phyloP scores from a whole-genome alignment of 208 protist genomes.

The Trypanosoma cruzi region DNA sequence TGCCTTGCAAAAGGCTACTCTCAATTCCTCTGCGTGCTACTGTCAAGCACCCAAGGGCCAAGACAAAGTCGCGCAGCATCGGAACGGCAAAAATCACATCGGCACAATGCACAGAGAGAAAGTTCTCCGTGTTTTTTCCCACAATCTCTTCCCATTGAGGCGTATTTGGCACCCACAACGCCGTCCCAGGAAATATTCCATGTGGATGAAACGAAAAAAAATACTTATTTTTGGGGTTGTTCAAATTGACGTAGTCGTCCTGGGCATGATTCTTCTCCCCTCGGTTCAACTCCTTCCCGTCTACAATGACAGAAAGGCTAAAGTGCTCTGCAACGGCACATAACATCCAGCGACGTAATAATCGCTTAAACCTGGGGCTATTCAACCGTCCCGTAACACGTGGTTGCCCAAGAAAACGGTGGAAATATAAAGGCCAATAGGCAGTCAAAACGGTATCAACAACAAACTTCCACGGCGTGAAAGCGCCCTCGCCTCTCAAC shows the following conservation, averaged over 20 bases:
- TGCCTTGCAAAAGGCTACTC: constrained; percentile 37
- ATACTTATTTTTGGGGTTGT: constrained; percentile 62
- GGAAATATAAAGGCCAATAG: constrained; percentile 78
- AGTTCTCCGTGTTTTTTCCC: constrained; percentile 37
- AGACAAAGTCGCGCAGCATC: constrained; percentile 59
- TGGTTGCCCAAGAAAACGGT: constrained; percentile 51
- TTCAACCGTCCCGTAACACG: constrained; percentile 60
- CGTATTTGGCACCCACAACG: constrained; percentile 43
- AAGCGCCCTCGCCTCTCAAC: constrained; percentile 30
- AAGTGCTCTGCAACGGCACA: constrained; percentile 65
- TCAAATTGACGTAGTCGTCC: constrained; percentile 37
- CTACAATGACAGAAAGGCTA: constrained; percentile 39
- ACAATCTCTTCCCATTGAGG: constrained; percentile 40
- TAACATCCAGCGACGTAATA: constrained; percentile 66
- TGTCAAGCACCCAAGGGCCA: constrained; percentile 43
- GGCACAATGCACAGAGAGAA: constrained; percentile 54
- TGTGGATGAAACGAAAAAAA: constrained; percentile 79
- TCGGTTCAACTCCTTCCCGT: neutral
- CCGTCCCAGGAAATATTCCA: constrained; percentile 71
- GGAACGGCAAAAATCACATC: constrained; percentile 70
- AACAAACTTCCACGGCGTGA: constrained; percentile 42
- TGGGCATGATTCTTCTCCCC: neutral
- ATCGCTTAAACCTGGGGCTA: constrained; percentile 27
- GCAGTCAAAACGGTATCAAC: constrained; percentile 39
- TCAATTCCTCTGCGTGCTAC: constrained; percentile 55